Evolutionary conservation across 2,329 filamentous ascomycete species (phyloP).

Genomic region (Ceratocystis colombiana): DNA sequence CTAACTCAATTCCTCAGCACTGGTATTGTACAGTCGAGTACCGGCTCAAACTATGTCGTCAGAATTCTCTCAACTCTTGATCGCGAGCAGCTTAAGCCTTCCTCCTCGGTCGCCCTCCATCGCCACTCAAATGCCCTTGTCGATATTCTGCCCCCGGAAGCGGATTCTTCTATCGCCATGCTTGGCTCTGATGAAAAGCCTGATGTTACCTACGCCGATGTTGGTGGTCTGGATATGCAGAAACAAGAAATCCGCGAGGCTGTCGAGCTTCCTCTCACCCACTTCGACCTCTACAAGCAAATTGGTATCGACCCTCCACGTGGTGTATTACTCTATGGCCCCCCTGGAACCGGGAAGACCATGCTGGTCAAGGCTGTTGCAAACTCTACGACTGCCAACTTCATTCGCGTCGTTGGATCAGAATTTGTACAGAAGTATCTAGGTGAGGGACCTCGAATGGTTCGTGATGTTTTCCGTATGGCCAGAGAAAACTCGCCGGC

Average conservation of each 20-base stretch:
- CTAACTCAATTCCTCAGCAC: conserved; percentile 50
- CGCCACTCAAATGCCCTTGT: conserved; percentile 97
- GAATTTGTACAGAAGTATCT: conserved; percentile 99
- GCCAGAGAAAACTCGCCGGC: conserved; percentile 94
- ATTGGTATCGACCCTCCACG: conserved; percentile 97
- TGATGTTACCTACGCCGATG: conserved; percentile 94
- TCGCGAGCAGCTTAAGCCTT: conserved; percentile 94
- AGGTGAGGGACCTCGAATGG: conserved; percentile 95
- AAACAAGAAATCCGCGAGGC: conserved; percentile 99
- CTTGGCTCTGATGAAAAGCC: conserved; percentile 93
- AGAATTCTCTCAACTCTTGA: conserved; percentile 96
- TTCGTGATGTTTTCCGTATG: conserved; percentile 98
- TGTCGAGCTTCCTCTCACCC: conserved; percentile 89
- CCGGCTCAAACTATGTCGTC: conserved; percentile 97
- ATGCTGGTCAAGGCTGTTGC: conserved; percentile 98
- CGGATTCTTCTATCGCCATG: conserved; percentile 98
- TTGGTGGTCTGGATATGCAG: conserved; percentile 97
- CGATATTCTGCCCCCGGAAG: conserved; percentile 96
- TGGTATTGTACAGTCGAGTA: conserved; percentile 96
- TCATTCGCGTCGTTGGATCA: conserved; percentile 95
- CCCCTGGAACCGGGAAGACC: conserved; percentile 91
- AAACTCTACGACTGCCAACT: conserved; percentile 95
- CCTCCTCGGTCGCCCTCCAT: conserved; percentile 92
- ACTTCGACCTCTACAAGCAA: conserved; percentile 98
- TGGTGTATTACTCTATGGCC: conserved; percentile 90